Evolutionary conservation across 306 rosid species (phyloP), one percentile per base, ranked within the genome.

Genomic region (Heteromeles arbutifolia): DNA sequence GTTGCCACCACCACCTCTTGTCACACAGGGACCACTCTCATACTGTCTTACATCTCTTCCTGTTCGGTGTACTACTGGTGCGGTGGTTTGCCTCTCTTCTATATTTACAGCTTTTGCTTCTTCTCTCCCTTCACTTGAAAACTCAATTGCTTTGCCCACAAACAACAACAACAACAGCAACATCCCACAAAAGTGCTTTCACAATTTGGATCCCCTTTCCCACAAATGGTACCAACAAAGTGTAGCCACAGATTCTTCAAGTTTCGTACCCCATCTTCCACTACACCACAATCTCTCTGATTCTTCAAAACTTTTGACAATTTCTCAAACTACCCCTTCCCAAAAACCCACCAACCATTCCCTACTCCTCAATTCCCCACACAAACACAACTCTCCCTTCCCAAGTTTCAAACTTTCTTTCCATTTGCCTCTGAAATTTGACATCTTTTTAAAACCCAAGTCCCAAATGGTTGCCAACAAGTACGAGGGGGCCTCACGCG

Each of bases 161-260:
- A n/a, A n/a, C 28, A 11, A 53, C 59, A 54, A 6, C 59, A 54
- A 54, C 26, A n/a, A 57, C 28, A 11, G 14, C 63, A 53, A 26
- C 18, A 50, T 17, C 54, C 54, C 54, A 3, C 32, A 61, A 26
- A 61, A 17, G 8, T 64, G 8, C 41, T 8, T 64, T 18, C 31
- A 37, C 14, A 11, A 64, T 31, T 34, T 32, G 28, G 25, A 43
- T 29, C 18, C 32, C 14, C 31, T 43, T 43, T 44, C 54, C 29
- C 84, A n/a, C 81, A 76, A 56, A 87, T 85, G 84, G 14, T 57
- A 44, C 29, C 48, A 66, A 43, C 82, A 52, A 81, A 37, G 44
- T 50, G 21, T 54, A 57, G 80, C 86, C 86, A 43, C 67, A 68
- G 91, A 86, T 90, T 77, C 86, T 88, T 85, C 88, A 79, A 88